A percentile compares a stretch with the other conserved stretches of the same genome.
Evolutionary conservation across 2,329 filamentous ascomycete genomes (phyloP).

Genomic region (Exserohilum rostratum): DNA sequence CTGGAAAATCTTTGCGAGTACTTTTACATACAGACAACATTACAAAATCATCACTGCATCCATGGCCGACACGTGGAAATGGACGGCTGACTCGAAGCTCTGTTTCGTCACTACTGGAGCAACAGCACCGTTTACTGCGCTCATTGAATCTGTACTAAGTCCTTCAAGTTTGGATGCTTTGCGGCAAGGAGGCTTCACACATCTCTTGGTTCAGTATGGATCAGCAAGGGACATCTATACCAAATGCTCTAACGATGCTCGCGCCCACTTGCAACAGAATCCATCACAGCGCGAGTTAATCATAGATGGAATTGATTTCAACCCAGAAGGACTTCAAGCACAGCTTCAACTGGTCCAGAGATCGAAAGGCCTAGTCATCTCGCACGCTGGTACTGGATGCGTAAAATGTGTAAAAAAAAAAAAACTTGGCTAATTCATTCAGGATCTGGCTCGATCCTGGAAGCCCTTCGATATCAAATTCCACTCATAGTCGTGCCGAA

Average conservation of each 20-base stretch:
- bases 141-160: slow-evolving; percentile 71
- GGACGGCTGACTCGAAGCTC: slow-evolving; percentile 45
- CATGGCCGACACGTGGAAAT: slow-evolving; percentile 30
- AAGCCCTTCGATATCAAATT: slow-evolving; percentile 74
- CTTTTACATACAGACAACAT: neutral
- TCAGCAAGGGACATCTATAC: slow-evolving; percentile 64
- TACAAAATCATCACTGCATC: neutral
- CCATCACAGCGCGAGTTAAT: slow-evolving; percentile 22
- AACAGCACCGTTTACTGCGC: slow-evolving; percentile 78
- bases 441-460: slow-evolving; percentile 91
- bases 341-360: slow-evolving; percentile 64
- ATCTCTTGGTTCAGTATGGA: slow-evolving; percentile 82
- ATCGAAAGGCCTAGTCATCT: slow-evolving; percentile 76
- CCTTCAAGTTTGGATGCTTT: slow-evolving; percentile 69
- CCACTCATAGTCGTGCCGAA: slow-evolving; percentile 93
- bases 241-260: slow-evolving; percentile 21
- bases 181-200: slow-evolving; percentile 65
- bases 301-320: slow-evolving; percentile 71
- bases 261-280: slow-evolving; percentile 15
- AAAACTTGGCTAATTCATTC: slow-evolving; percentile 6
- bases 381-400: slow-evolving; percentile 75
- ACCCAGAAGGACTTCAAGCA: slow-evolving; percentile 61
- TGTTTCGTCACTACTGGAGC: slow-evolving; percentile 93
- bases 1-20: neutral
- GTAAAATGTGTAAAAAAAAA: neutral